Conservation (phyloP, 441 rosid species). For the Corymbia calophylla region DNA sequence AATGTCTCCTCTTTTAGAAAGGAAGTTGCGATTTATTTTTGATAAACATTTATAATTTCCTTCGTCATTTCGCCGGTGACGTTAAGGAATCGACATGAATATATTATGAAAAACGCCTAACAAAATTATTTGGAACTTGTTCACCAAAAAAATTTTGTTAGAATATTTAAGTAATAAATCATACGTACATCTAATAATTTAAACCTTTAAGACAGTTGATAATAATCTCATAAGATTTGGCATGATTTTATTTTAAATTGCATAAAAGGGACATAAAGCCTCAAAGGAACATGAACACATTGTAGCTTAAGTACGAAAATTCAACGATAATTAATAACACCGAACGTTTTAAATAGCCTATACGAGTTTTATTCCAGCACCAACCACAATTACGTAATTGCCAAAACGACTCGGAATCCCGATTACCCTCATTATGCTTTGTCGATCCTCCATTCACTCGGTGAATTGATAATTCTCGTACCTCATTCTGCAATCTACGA, state of each 20-base stretch:
- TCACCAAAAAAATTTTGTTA: no score
- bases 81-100: no score
- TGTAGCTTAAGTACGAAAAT: background rate
- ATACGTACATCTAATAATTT: rapidly evolving
- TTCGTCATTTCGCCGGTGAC: rapidly evolving
- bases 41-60: no score
- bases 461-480: rapidly evolving
- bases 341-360: background rate
- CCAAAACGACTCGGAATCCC: background rate
- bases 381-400: background rate
- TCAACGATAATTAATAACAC: background rate
- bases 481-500: background rate
- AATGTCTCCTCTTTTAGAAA: background rate
- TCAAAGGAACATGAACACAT: background rate
- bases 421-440: background rate
- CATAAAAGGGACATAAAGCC: rapidly evolving
- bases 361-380: rapidly evolving
- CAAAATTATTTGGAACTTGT: rapidly evolving
- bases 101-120: no score
- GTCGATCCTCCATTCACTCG: background rate
- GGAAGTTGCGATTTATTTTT: background rate
- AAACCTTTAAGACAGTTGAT: rapidly evolving
- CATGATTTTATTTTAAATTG: no score
- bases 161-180: no score
- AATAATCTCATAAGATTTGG: rapidly evolving